phyloP scores from a whole-genome alignment of 2,329 filamentous ascomycete species.

The Trichoderma harzianum region DNA sequence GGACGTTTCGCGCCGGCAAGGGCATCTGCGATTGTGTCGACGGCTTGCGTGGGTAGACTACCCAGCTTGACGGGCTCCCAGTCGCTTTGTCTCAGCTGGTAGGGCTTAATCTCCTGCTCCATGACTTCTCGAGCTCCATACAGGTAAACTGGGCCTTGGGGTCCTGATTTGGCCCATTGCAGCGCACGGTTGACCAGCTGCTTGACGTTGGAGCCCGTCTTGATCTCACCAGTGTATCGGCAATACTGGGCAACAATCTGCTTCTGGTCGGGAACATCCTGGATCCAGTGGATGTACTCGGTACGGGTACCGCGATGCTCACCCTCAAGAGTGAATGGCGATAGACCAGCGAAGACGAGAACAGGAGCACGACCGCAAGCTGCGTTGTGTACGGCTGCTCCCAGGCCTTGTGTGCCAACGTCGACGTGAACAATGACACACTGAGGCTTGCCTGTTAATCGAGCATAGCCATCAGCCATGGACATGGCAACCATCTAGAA shows the following conservation, averaged over 20 bases:
- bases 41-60: conserved; percentile 50
- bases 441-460: conserved; percentile 68
- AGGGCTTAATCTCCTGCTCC: conserved; percentile 78
- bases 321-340: conserved; percentile 72
- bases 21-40: conserved; percentile 58
- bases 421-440: conserved; percentile 79
- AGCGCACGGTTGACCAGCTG: conserved; percentile 84
- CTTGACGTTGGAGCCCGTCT: conserved; percentile 80
- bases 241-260: conserved; percentile 82
- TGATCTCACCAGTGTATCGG: conserved; percentile 77
- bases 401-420: conserved; percentile 76
- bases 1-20: conserved; percentile 63
- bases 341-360: conserved; percentile 73
- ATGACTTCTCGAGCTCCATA: conserved; percentile 76
- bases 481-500: conserved; percentile 76
- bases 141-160: conserved; percentile 77
- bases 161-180: conserved; percentile 75
- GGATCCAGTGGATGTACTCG: conserved; percentile 85
- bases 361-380: conserved; percentile 71
- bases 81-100: conserved; percentile 61
- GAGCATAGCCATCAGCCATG: conserved; percentile 78
- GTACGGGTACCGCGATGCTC: conserved; percentile 74
- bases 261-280: conserved; percentile 79
- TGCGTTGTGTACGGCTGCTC: conserved; percentile 75
- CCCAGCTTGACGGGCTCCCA: conserved; percentile 71